Evolutionary conservation across 2,329 filamentous ascomycete genomes (phyloP), one percentile per base, ranked within the genome.

Genomic region (Aphanoascus verrucosus): DNA sequence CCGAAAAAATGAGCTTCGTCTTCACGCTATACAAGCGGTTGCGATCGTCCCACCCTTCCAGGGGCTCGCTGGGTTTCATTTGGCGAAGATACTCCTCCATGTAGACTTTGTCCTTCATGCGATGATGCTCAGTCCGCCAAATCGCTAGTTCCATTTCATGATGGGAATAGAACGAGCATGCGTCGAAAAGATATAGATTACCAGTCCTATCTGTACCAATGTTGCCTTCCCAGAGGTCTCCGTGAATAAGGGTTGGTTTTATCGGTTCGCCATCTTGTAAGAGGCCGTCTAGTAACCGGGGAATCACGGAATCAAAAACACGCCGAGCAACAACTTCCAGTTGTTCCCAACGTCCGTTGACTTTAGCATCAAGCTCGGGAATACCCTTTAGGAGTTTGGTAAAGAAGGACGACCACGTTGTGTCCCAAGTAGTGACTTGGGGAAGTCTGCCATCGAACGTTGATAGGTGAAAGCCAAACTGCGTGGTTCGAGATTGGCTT

Each of bases 211-310:
- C 54, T 1, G 62, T 70, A 0, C 64, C 66, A 2, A 63, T 59
- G 43, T 73, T 73, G 0, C 61, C 64, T 40, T 72, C 67, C 69
- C 67, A 71, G 1, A 71, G 56, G 51, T 71, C 67, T 0, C 66
- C 68, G 52, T 72, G 69, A 14, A 71, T 66, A 43, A 72, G 57
- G 17, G 57, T 58, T 14, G 64, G 63, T 47, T 64, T 66, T 32
- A 65, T 46, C 6, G 43, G 51, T 37, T 62, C 52, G 5, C 64
- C 62, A 40, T 64, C 58, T 17, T 54, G 56, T 43, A 61, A 55
- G 2, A 65, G 59, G 31, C 48, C 47, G 6, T 60, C 58, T 1
- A 65, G 47, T 2, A 69, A 54, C 14, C 57, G 54, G 1, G 69
- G 69, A n/a, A 71, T 65, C 15, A 70, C 60, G 9, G 60, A 57